Percentiles rank a stretch among this genome's conserved stretches.
These are phyloP conservation scores for Uncinocarpus reesii DNA, from an alignment of 2,329 filamentous ascomycete species.

Conservation along the genomic window DNA sequence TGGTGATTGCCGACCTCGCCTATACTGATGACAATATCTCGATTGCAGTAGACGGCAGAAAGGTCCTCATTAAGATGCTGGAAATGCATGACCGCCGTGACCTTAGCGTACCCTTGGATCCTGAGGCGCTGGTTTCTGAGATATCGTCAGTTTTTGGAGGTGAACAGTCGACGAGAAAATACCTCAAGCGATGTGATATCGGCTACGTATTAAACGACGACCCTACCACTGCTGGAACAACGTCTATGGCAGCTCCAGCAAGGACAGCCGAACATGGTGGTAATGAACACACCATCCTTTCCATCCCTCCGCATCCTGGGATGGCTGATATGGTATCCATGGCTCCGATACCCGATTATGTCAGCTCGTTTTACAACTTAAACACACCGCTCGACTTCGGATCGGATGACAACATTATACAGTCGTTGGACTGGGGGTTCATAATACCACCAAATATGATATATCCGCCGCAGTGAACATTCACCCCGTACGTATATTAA, in stretches of 20 bases:
- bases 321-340: neutral
- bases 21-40: constrained; percentile 17
- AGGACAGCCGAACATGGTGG: neutral
- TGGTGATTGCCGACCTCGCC: constrained; percentile 22
- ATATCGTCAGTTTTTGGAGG: constrained; percentile 23
- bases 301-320: neutral
- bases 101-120: constrained; percentile 16
- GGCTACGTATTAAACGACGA: constrained; percentile 17
- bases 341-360: constrained; percentile 1
- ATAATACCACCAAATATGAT: neutral
- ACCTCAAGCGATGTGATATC: constrained; percentile 21
- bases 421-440: constrained; percentile 1
- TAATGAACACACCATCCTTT: neutral
- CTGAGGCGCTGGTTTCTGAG: constrained; percentile 19
- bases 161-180: constrained; percentile 22
- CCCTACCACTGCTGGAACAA: neutral
- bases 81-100: constrained; percentile 21
- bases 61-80: constrained; percentile 22
- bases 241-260: neutral
- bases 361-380: neutral
- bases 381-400: neutral
- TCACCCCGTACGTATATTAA: no score
- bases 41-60: constrained; percentile 19
- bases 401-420: neutral
- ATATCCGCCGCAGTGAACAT: constrained; percentile 3